A percentile compares a stretch with the other conserved stretches of the same genome.
Evolutionary conservation across 2,329 filamentous ascomycete species (phyloP).

Genomic region (Ilyonectria destructans): DNA sequence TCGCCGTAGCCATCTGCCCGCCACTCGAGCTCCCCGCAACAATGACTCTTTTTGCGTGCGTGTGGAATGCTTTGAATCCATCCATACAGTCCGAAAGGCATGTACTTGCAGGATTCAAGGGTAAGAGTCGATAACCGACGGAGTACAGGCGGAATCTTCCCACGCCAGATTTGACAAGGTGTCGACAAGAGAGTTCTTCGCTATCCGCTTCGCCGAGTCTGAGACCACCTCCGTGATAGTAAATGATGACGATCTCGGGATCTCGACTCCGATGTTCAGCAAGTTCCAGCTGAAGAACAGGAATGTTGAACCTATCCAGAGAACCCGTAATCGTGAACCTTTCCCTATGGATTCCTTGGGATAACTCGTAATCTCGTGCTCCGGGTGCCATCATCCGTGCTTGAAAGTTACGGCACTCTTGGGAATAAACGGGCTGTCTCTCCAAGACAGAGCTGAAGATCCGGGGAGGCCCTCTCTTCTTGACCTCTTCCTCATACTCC

Average conservation of each 20-base stretch:
- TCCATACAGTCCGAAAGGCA: conserved; percentile 61
- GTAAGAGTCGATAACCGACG: conserved; percentile 64
- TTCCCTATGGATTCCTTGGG: conserved; percentile 51
- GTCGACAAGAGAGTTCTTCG: conserved; percentile 65
- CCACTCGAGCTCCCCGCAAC: conserved; percentile 65
- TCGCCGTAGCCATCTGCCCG: conserved; percentile 63
- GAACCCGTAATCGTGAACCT: conserved; percentile 53
- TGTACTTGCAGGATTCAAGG: conserved; percentile 56
- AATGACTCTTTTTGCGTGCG: conserved; percentile 53
- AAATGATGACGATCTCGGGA: conserved; percentile 56
- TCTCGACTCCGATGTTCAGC: conserved; percentile 24
- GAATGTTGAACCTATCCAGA: conserved; percentile 54
- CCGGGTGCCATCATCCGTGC: conserved; percentile 55
- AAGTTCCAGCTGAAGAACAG: conserved; percentile 55
- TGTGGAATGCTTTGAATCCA: conserved; percentile 49
- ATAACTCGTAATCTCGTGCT: conserved; percentile 57
- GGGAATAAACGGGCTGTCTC: conserved; percentile 59
- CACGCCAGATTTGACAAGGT: conserved; percentile 54
- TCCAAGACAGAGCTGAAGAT: conserved; percentile 46
- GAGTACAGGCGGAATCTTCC: conserved; percentile 58
- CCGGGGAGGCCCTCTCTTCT: conserved; percentile 36
- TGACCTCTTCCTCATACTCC: conserved; percentile 53
- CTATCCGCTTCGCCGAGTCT: conserved; percentile 65
- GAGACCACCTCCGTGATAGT: conserved; percentile 66
- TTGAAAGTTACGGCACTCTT: conserved; percentile 58